These are phyloP conservation scores for Dacryopinax primogenitus DNA, from an alignment of 768 basidiomycete species.

Conservation along the genomic window DNA sequence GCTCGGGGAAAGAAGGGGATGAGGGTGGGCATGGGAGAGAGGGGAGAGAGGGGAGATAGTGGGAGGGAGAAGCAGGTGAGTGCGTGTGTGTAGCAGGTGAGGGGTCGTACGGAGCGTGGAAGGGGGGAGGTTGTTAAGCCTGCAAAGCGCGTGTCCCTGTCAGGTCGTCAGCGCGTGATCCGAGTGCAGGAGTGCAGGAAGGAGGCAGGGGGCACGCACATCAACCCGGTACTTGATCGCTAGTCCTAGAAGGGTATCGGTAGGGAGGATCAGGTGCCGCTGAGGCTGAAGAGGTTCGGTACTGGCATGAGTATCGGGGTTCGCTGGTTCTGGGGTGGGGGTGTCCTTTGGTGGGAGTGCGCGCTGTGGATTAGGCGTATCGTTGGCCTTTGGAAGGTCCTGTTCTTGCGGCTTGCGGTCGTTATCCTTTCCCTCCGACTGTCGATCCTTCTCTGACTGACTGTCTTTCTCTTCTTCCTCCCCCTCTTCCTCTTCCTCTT, in stretches of 20 bases:
- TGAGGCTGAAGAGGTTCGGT: background rate
- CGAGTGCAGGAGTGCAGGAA: background rate
- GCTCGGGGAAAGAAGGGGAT: constrained; percentile 21
- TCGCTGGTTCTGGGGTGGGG: background rate
- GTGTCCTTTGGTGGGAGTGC: no score
- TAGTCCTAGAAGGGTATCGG: constrained; percentile 54
- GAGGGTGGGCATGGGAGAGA: constrained; percentile 22
- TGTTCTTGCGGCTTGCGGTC: no score
- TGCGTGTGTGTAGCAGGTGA: constrained; percentile 58
- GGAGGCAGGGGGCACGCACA: constrained; percentile 31
- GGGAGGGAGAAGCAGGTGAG: constrained; percentile 42
- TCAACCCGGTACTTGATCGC: constrained; percentile 47
- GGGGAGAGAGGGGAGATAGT: constrained; percentile 22
- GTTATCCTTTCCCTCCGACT: no score
- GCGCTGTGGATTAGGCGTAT: no score
- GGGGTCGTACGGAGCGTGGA: constrained; percentile 58
- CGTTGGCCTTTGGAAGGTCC: no score
- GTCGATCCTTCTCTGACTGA: no score
- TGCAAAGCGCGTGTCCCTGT: constrained; percentile 49
- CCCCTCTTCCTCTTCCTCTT: constrained; percentile 24
- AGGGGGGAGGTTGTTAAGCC: constrained; percentile 49
- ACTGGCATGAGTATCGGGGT: no score
- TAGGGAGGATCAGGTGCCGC: constrained; percentile 30
- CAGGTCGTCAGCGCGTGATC: constrained; percentile 8
- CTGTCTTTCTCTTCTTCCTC: constrained; percentile 16